Evolutionary conservation across 768 basidiomycete genomes (phyloP).

Genomic region (Calocybe indica): DNA sequence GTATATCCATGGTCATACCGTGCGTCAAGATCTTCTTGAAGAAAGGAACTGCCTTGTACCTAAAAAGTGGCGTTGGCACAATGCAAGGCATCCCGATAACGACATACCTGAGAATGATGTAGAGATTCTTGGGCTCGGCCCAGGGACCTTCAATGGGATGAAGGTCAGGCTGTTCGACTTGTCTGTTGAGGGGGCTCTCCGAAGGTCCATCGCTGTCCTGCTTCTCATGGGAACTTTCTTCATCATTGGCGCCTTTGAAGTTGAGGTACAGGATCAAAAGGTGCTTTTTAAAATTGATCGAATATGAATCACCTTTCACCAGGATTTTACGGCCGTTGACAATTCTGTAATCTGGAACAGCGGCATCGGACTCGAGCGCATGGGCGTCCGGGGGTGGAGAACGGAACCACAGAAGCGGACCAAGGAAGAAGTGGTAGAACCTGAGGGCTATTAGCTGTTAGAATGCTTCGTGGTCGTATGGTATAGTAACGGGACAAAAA

Average conservation of each 20-base stretch:
- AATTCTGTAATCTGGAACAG: slow-evolving; percentile 21
- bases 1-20: slow-evolving; percentile 18
- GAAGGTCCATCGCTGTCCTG: neutral
- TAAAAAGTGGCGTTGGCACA: neutral
- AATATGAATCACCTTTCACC: neutral
- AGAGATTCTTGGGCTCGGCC: slow-evolving; percentile 19
- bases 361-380: slow-evolving; percentile 1
- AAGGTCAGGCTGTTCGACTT: slow-evolving; percentile 10
- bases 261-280: neutral
- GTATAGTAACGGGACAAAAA: neutral
- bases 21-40: slow-evolving; percentile 14
- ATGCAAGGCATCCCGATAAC: neutral
- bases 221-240: slow-evolving; percentile 15
- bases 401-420: slow-evolving; percentile 19
- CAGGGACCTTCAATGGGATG: slow-evolving; percentile 22
- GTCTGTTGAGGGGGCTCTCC: slow-evolving; percentile 6
- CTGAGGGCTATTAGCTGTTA: slow-evolving; percentile 13
- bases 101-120: slow-evolving; percentile 14
- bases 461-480: neutral
- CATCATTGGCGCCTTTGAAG: slow-evolving; percentile 1
- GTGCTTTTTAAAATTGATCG: neutral
- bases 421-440: slow-evolving; percentile 24
- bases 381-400: slow-evolving; percentile 15
- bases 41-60: slow-evolving; percentile 17
- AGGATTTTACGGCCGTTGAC: slow-evolving; percentile 2